Conservation (phyloP, 495 filamentous ascomycete genomes). For the Aspergillus funiculosus region DNA sequence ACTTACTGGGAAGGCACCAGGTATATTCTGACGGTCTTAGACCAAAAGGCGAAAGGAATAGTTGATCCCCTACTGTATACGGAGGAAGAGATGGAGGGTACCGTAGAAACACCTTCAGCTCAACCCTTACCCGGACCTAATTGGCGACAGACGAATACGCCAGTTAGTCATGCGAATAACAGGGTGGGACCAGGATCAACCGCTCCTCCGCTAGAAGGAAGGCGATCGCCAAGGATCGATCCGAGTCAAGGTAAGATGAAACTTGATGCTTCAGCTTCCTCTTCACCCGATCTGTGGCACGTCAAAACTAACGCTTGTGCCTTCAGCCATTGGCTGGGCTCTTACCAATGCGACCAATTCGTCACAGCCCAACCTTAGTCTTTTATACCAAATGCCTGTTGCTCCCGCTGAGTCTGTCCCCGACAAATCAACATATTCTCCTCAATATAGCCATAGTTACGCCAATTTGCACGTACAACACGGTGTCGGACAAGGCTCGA, state of each 20-base stretch:
- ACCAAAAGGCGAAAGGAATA: constrained; percentile 80
- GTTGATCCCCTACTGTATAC: constrained; percentile 76
- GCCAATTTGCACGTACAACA: constrained; percentile 22
- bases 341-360: constrained; percentile 78
- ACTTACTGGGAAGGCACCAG: constrained; percentile 79
- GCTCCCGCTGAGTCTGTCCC: constrained; percentile 18
- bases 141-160: constrained; percentile 35
- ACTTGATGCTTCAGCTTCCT: not conserved
- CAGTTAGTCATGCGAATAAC: constrained; percentile 23
- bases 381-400: constrained; percentile 58
- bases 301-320: constrained; percentile 29
- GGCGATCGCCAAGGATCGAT: constrained; percentile 42
- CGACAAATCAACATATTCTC: constrained; percentile 24
- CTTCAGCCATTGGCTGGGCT: constrained; percentile 64
- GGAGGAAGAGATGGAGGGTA: constrained; percentile 68
- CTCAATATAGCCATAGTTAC: constrained; percentile 36
- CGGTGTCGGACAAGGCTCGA: constrained; percentile 18
- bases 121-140: constrained; percentile 38
- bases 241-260: constrained; percentile 47
- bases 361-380: constrained; percentile 68
- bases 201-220: constrained; percentile 26
- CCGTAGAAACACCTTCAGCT: constrained; percentile 34
- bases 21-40: constrained; percentile 79
- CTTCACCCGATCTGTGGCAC: constrained; percentile 17
- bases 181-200: constrained; percentile 24